A percentile compares a stretch with the other conserved stretches of the same genome.
Conservation (phyloP, 805 yeast species). For the Barnettozyma sucrosica region DNA sequence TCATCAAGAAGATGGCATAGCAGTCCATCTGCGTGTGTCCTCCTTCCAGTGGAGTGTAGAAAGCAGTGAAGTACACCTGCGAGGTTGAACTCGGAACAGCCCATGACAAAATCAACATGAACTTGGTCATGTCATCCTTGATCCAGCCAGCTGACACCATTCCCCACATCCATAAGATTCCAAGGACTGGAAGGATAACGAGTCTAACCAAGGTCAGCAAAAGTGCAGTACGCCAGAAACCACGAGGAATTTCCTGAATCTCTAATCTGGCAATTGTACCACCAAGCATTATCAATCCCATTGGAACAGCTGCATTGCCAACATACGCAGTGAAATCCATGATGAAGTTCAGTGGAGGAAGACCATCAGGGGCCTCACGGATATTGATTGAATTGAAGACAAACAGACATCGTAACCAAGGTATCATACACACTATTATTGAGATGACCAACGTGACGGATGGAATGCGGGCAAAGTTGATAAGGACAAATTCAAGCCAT, state of each 20-base stretch:
- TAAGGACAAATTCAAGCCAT: slow-evolving; percentile 31
- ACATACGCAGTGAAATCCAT: slow-evolving; percentile 78
- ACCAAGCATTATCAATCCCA: slow-evolving; percentile 77
- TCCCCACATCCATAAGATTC: slow-evolving; percentile 61
- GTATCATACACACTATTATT: slow-evolving; percentile 71
- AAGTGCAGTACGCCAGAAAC: slow-evolving; percentile 64
- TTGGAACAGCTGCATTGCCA: slow-evolving; percentile 84
- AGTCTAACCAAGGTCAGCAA: slow-evolving; percentile 53
- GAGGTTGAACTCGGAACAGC: slow-evolving; percentile 88
- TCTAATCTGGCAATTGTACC: slow-evolving; percentile 79
- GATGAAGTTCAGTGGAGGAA: slow-evolving; percentile 78
- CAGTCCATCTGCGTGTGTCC: slow-evolving; percentile 67
- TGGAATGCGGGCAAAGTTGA: slow-evolving; percentile 63
- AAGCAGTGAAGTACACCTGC: slow-evolving; percentile 82
- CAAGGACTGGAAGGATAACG: slow-evolving; percentile 73
- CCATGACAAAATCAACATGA: slow-evolving; percentile 68
- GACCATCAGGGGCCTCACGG: slow-evolving; percentile 75
- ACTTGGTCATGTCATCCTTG: slow-evolving; percentile 48
- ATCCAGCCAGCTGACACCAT: slow-evolving; percentile 60
- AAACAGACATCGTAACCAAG: slow-evolving; percentile 74
- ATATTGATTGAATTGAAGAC: slow-evolving; percentile 44
- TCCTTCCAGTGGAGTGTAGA: slow-evolving; percentile 65
- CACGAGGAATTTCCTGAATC: slow-evolving; percentile 53
- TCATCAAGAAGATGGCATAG: slow-evolving; percentile 66
- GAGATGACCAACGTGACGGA: slow-evolving; percentile 65